Conservation (phyloP, 2,329 filamentous ascomycete species). For the Clonostachys rhizophaga region DNA sequence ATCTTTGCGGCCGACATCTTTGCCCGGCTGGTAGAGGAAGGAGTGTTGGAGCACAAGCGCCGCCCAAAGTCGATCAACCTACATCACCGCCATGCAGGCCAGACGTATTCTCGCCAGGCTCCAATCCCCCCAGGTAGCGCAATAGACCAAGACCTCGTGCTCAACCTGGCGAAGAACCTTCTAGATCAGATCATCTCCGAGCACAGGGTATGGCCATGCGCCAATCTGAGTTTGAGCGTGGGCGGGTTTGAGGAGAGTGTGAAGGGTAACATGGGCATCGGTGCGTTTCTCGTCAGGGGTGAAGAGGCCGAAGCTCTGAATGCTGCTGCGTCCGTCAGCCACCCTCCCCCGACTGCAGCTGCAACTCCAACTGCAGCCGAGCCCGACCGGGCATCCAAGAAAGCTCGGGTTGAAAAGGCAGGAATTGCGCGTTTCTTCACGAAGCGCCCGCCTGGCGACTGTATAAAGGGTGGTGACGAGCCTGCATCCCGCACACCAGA, state of each 20-base stretch:
- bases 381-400: constrained; percentile 17
- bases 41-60: constrained; percentile 80
- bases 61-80: constrained; percentile 82
- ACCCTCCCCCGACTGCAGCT: constrained; percentile 5
- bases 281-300: constrained; percentile 76
- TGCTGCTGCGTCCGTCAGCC: constrained; percentile 11
- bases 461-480: constrained; percentile 12
- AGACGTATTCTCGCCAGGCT: constrained; percentile 69
- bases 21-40: constrained; percentile 84
- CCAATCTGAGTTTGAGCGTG: constrained; percentile 84
- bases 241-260: constrained; percentile 90
- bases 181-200: constrained; percentile 75
- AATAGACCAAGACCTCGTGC: constrained; percentile 68
- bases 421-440: constrained; percentile 56
- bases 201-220: constrained; percentile 81
- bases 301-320: constrained; percentile 49
- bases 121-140: constrained; percentile 73
- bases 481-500: neutral
- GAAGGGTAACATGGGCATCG: constrained; percentile 80
- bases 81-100: constrained; percentile 70
- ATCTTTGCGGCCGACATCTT: constrained; percentile 94
- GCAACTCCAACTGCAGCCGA: neutral
- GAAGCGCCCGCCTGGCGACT: constrained; percentile 25
- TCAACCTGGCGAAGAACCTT: constrained; percentile 71
- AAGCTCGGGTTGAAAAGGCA: constrained; percentile 30